These are phyloP conservation scores for Boletus fagicola DNA, from an alignment of 768 basidiomycete species.

Conservation along the genomic window DNA sequence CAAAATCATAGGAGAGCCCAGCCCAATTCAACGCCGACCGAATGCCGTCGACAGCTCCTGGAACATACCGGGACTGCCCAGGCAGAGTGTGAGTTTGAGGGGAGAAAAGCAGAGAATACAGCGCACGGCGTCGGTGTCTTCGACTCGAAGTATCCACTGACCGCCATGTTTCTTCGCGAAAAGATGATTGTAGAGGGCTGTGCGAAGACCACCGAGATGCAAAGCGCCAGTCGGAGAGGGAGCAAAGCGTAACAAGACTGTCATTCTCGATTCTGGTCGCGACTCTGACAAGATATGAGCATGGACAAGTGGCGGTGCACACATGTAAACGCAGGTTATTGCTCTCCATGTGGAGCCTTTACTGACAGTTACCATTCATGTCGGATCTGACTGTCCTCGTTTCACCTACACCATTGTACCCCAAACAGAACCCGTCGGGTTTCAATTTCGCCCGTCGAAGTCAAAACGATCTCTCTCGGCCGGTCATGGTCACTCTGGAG, in stretches of 20 bases:
- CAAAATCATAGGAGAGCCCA: conserved; percentile 87
- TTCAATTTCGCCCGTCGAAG: conserved; percentile 34
- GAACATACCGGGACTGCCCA: conserved; percentile 70
- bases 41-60: conserved; percentile 82
- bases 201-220: conserved; percentile 92
- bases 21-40: conserved; percentile 82
- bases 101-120: not conserved
- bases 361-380: conserved; percentile 25
- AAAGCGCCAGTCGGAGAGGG: conserved; percentile 95
- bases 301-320: not conserved
- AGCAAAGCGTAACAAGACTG: conserved; percentile 84
- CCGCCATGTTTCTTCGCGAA: conserved; percentile 80
- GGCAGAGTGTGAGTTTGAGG: not conserved
- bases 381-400: conserved; percentile 35
- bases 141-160: conserved; percentile 88
- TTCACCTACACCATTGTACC: conserved; percentile 30
- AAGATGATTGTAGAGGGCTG: conserved; percentile 90
- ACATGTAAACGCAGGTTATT: not conserved
- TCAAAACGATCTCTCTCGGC: conserved; percentile 25
- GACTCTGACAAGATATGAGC: not conserved
- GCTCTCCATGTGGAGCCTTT: not conserved
- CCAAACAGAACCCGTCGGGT: conserved; percentile 21
- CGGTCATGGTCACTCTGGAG: conserved; percentile 35
- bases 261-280: conserved; percentile 24
- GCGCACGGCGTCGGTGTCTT: conserved; percentile 91